phyloP scores from a whole-genome alignment of 2,329 filamentous ascomycete genomes.

The Venturia asperata region DNA sequence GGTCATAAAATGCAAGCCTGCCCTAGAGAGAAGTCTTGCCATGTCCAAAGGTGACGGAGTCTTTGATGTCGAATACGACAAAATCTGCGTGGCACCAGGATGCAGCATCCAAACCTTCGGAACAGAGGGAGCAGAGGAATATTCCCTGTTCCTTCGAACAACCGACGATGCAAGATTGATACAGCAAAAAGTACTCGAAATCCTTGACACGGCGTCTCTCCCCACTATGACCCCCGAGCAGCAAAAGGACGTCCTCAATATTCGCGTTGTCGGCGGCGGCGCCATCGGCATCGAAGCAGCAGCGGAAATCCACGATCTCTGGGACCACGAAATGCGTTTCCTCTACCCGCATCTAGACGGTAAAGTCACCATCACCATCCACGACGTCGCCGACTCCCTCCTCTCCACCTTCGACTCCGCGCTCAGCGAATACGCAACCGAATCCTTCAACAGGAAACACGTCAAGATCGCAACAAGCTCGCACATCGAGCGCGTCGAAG shows the following conservation, averaged over 20 bases:
- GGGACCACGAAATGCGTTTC: conserved; percentile 32
- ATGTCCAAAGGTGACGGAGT: conserved; percentile 20
- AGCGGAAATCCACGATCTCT: conserved; percentile 40
- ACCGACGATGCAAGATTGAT: conserved; percentile 32
- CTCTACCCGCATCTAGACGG: conserved; percentile 37
- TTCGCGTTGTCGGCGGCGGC: conserved; percentile 38
- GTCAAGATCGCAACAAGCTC: conserved; percentile 36
- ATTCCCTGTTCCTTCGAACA: conserved; percentile 35
- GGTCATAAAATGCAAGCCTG: conserved; percentile 32
- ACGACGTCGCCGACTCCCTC: conserved; percentile 39
- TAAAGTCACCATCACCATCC: conserved; percentile 37
- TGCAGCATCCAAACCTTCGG: conserved; percentile 34
- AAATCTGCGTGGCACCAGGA: conserved; percentile 38
- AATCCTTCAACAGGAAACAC: conserved; percentile 31
- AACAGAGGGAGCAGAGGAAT: conserved; percentile 35
- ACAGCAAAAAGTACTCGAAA: conserved; percentile 32
- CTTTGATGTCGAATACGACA: conserved; percentile 39
- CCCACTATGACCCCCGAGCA: conserved; percentile 27
- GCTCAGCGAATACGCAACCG: conserved; percentile 37
- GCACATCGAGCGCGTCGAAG: conserved; percentile 33
- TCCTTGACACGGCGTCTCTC: conserved; percentile 33
- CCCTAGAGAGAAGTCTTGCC: conserved; percentile 26
- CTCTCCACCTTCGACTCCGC: conserved; percentile 37
- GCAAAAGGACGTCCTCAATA: conserved; percentile 32
- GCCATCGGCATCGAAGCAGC: conserved; percentile 39